Percentiles rank a stretch among this genome's conserved stretches.
Evolutionary conservation across 1,139 yeast species (phyloP).

Genomic region (Pichia sp.): DNA sequence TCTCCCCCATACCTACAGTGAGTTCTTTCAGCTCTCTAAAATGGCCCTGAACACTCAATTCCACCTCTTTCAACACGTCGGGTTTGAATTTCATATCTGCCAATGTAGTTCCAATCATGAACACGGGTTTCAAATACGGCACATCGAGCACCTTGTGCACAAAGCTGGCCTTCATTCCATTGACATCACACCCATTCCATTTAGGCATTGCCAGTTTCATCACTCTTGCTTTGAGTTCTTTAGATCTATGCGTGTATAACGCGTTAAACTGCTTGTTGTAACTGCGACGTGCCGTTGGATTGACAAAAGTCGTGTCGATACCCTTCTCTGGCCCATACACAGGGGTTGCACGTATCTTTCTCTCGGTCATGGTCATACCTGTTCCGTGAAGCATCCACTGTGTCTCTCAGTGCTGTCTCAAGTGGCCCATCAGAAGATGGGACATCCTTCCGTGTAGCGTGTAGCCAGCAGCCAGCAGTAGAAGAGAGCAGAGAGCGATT

Average conservation of each 20-base stretch:
- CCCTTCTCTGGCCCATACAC: neutral
- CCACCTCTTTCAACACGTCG: conserved; percentile 75
- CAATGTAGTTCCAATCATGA: conserved; percentile 89
- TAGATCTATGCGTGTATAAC: conserved; percentile 62
- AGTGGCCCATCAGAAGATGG: too few species aligned
- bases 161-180: conserved; percentile 31
- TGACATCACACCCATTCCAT: conserved; percentile 46
- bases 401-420: too few species aligned
- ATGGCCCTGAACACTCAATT: conserved; percentile 48
- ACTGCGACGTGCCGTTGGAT: conserved; percentile 29
- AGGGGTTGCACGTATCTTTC: conserved; percentile 2
- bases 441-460: too few species aligned
- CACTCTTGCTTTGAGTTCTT: conserved; percentile 47
- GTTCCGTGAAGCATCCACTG: too few species aligned
- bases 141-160: conserved; percentile 74
- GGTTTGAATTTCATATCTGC: conserved; percentile 82
- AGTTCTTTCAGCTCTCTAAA: conserved; percentile 30
- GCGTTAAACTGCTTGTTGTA: conserved; percentile 70
- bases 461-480: too few species aligned
- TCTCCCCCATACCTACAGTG: conserved; percentile 9
- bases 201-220: conserved; percentile 38
- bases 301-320: conserved; percentile 9
- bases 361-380: conserved; percentile 4
- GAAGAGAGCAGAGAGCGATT: too few species aligned
- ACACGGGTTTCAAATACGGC: conserved; percentile 59